These are phyloP conservation scores for Talaromyces funiculosus DNA, from an alignment of 2,329 filamentous ascomycete genomes.

Conservation along the genomic window DNA sequence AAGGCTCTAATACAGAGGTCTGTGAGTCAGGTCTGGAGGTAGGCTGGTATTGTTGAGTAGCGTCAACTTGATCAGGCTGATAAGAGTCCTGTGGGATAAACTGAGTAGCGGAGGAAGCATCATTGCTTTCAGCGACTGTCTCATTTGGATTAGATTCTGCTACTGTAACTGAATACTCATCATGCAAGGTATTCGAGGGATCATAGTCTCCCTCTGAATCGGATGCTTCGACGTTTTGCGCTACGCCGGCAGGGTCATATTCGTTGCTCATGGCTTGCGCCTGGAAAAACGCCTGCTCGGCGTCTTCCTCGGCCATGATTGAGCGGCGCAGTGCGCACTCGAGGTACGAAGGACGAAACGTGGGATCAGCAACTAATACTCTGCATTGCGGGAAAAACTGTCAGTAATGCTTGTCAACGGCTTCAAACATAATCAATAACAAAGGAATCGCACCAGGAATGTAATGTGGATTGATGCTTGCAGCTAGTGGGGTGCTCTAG, in stretches of 20 bases:
- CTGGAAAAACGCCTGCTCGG: conserved; percentile 50
- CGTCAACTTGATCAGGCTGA: conserved; percentile 12
- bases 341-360: conserved; percentile 13
- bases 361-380: conserved; percentile 2
- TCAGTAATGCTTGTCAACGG: conserved; percentile 5
- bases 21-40: conserved; percentile 32
- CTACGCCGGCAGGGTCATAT: conserved; percentile 43
- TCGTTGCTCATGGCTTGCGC: conserved; percentile 43
- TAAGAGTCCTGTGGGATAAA: conserved; percentile 11
- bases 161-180: conserved; percentile 33
- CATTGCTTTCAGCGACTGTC: conserved; percentile 17
- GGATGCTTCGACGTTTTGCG: conserved; percentile 48
- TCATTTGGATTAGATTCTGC: conserved; percentile 27
- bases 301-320: conserved; percentile 49
- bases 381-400: background rate
- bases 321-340: conserved; percentile 15
- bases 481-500: conserved; percentile 9
- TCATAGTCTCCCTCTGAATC: conserved; percentile 54
- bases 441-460: conserved; percentile 15
- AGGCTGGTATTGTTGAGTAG: conserved; percentile 27
- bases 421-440: conserved; percentile 7
- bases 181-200: conserved; percentile 45
- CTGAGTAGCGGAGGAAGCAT: conserved; percentile 22
- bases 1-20: conserved; percentile 27
- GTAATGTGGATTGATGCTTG: conserved; percentile 15